Evolutionary conservation across 108 stramenopile species (phyloP), one percentile per base, ranked within the genome.

Genomic region (Nitzschia sp.): DNA sequence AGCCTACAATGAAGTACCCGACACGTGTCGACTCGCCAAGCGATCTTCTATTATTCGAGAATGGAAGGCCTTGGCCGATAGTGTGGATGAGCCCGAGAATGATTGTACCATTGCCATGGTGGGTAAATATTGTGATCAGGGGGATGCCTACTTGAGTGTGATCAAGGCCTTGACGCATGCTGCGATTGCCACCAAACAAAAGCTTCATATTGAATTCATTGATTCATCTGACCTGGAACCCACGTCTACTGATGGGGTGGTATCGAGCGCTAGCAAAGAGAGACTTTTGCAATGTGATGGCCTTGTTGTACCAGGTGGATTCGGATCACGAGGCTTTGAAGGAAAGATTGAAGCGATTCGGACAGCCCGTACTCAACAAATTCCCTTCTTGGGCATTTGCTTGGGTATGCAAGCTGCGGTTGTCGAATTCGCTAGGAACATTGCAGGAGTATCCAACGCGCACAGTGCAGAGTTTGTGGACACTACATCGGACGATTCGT

Each of bases 371-470:
- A 84, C 83, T 55, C 67, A 77, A 31, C 67, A 80, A 26, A 84
- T 81, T 49, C 98, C 98, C 21, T 94, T 80, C 61, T 75, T 99
- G 29, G 98, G 99, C 27, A 81, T 99, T 31, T 99, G 99, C 62
- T 81, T 98, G 54, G 98, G 99, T 2, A 94, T 98, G 75, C 99
- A 99, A 80, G 95, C 95, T 70, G 89, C 91, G 78, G 98, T 98
- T 2, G 94, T 99, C 24, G 98, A 99, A 68, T 97, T 91, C 71
- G 91, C 95, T 27, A 87, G 97, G 56, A 90, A 90, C 58, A 73
- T 95, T 56, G 75, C 96, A 27, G 85, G 79, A 25, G 80, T 85
- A 75, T 54, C 73, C 25, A 83, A 83, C 55, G 98, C 98, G 54
- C 88, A 97, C 69, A 94, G 91, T 30, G 85, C 96, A n/a, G 99